These are phyloP conservation scores for Actinidia chinensis DNA, from an alignment of 179 eudicot genomes.

Conservation along the genomic window DNA sequence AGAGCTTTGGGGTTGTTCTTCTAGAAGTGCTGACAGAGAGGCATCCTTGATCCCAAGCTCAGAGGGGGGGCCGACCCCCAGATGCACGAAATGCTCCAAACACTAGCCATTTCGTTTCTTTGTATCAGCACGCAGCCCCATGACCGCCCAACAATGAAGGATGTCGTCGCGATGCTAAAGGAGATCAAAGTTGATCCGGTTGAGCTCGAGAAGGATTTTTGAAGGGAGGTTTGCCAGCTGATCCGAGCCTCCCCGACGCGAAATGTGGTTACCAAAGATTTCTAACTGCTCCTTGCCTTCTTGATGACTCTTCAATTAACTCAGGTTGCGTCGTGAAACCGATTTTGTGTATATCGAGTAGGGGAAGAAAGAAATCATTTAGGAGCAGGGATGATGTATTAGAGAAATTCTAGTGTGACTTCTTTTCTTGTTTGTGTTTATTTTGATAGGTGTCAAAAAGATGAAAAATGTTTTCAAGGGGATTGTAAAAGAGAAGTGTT, in stretches of 20 bases:
- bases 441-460: constrained; percentile 5
- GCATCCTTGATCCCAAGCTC: constrained; percentile 82
- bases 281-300: constrained; percentile 81
- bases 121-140: constrained; percentile 59
- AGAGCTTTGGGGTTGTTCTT: constrained; percentile 85
- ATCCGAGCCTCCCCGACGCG: constrained; percentile 44
- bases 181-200: constrained; percentile 66
- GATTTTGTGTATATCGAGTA: constrained; percentile 27
- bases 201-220: constrained; percentile 45
- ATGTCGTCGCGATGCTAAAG: constrained; percentile 83
- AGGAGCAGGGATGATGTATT: constrained; percentile 22
- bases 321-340: neutral
- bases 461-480: neutral
- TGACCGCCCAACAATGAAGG: constrained; percentile 90
- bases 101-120: constrained; percentile 72
- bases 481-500: neutral
- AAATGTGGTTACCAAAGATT: constrained; percentile 51
- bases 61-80: constrained; percentile 79
- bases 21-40: constrained; percentile 83
- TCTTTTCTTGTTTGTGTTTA: neutral
- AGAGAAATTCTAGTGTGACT: neutral
- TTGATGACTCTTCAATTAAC: constrained; percentile 49
- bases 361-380: constrained; percentile 23
- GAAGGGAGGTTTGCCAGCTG: constrained; percentile 36
- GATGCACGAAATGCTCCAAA: constrained; percentile 86